Base-by-base conservation (phyloP, 768 basidiomycete species). In the Boletus rubroflammeus region DNA sequence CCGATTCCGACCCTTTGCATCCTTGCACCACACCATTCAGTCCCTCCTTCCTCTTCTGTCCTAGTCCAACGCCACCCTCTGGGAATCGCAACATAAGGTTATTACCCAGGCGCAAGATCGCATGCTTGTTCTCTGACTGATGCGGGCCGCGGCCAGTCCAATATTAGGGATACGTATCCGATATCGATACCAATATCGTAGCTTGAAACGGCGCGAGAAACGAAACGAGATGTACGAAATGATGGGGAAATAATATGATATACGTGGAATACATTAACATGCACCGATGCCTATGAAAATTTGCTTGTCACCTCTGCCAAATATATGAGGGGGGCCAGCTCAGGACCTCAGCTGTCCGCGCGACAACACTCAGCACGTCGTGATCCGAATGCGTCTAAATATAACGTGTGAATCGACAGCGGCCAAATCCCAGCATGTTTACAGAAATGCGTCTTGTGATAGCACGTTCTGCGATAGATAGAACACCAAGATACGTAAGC, bases 391-490 rank as follows among this genome's bases (percentile, higher is more conserved):
- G 42, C 35, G 44, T 51, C 55, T 51, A 62, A 51, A 53, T 55
- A 54, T 58, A 44, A 45, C 35, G 56, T 58, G 56, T 36, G 62
- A 67, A 59, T n/a, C 36, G 32, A 21, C 35, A 28, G 32, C 5
- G 32, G 32, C 32, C 32, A 34, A 34, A 34, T 14, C 5, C 28
- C 50, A 35, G 25, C 73, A 77, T 47, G 19, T 63, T 38, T 70
- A 81, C 60, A 83, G 57, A 63, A 81, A 84, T 8, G 82, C 83
- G 23, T 84, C 81, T 62, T 77, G 76, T 53, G 79, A 68, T 54
- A 84, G 65, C 26, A 73, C 79, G 31, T 68, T 73, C 81, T 85
- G 62, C 23, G 45, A 57, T 50, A 47, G 45, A 57, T 50, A 47
- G 54, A 57, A 50, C 36, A 10, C 55, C 56, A 53, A 15, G 19